phyloP scores from a whole-genome alignment of 2,329 filamentous ascomycete genomes.

The Xylaria multiplex region DNA sequence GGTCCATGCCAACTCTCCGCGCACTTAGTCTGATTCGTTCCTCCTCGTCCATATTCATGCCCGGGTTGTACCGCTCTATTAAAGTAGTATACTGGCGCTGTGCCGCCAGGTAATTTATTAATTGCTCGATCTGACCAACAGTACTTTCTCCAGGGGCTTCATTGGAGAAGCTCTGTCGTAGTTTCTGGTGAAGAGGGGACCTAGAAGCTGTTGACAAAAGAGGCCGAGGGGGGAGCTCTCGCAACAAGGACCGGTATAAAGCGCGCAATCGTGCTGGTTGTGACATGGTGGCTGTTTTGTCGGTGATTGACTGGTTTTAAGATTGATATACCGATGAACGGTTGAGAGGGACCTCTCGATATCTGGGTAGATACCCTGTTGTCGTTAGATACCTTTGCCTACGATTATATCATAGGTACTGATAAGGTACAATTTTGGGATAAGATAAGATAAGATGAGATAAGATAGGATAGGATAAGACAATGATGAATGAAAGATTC shows the following conservation, averaged over 20 bases:
- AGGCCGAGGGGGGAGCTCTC: constrained; percentile 82
- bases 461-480: background rate
- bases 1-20: constrained; percentile 86
- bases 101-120: constrained; percentile 81
- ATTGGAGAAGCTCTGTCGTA: constrained; percentile 71
- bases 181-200: constrained; percentile 74
- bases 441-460: constrained; percentile 25
- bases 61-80: constrained; percentile 92
- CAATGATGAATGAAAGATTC: no score
- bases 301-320: constrained; percentile 5
- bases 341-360: background rate
- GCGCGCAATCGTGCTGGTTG: constrained; percentile 69
- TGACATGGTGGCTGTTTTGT: constrained; percentile 44
- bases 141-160: constrained; percentile 46
- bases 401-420: background rate
- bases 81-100: constrained; percentile 85
- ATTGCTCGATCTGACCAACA: constrained; percentile 74
- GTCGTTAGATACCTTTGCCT: background rate
- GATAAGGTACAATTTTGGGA: background rate
- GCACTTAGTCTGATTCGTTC: constrained; percentile 87
- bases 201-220: constrained; percentile 62
- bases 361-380: no score
- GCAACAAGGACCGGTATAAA: constrained; percentile 87
- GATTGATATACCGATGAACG: background rate
- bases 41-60: constrained; percentile 86